These are phyloP conservation scores for Pestalotiopsis sp. DNA, from an alignment of 2,329 filamentous ascomycete species.

Conservation along the genomic window DNA sequence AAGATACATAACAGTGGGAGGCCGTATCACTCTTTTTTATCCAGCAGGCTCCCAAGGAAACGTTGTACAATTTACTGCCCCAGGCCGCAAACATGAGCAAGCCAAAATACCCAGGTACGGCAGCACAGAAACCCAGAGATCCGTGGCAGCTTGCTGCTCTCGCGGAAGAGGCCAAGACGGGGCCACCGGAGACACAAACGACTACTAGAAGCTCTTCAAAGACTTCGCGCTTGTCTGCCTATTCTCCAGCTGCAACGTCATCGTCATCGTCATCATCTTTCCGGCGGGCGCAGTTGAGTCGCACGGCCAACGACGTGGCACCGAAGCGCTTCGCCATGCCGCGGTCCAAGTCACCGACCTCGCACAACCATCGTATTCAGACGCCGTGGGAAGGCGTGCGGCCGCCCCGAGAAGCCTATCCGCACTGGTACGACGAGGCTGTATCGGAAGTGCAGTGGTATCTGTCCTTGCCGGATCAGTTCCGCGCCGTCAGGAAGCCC, in stretches of 20 bases:
- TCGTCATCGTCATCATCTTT: neutral
- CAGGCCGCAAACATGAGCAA: neutral
- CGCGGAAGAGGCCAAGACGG: neutral
- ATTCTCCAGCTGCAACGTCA: neutral
- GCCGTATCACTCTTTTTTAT: neutral
- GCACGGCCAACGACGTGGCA: neutral
- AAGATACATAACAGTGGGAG: no score
- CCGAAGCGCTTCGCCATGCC: neutral
- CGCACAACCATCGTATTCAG: neutral
- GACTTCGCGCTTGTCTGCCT: neutral
- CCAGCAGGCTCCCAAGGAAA: no score
- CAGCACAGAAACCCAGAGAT: neutral
- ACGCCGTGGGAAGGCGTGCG: conserved; percentile 1
- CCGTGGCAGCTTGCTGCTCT: neutral
- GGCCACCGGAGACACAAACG: neutral
- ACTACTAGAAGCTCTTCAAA: neutral
- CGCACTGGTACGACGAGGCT: neutral
- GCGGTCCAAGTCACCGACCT: neutral
- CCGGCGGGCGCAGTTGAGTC: neutral
- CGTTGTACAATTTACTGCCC: no score
- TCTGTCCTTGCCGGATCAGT: neutral
- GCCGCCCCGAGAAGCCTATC: neutral
- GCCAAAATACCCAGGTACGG: neutral
- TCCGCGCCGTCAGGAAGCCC: neutral
- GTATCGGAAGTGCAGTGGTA: neutral